phyloP scores from a whole-genome alignment of 2,329 filamentous ascomycete species.

The Beauveria bassiana region DNA sequence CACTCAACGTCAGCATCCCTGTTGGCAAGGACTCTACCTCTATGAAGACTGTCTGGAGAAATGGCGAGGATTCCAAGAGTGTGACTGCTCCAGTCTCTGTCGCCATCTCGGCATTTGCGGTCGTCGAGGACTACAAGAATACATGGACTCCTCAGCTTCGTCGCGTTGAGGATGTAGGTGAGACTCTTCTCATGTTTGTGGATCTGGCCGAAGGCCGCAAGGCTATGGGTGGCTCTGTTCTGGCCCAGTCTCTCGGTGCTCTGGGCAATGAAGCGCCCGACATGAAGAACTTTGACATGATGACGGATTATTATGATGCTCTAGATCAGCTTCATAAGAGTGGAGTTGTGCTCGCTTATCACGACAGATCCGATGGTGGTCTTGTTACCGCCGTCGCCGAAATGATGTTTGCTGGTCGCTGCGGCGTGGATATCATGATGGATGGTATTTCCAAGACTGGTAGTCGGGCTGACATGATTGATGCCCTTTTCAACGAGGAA shows the following conservation, averaged over 20 bases:
- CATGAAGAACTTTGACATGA: constrained; percentile 69
- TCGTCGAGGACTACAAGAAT: constrained; percentile 71
- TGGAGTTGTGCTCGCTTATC: constrained; percentile 75
- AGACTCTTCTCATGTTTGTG: constrained; percentile 82
- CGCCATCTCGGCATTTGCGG: constrained; percentile 83
- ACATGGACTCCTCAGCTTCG: constrained; percentile 93
- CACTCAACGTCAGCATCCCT: constrained; percentile 86
- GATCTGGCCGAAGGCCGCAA: constrained; percentile 77
- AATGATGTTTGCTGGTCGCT: constrained; percentile 97
- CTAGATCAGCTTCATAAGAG: constrained; percentile 56
- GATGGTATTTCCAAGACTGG: constrained; percentile 62
- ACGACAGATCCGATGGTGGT: constrained; percentile 90
- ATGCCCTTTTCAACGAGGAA: constrained; percentile 90
- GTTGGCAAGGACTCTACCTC: constrained; percentile 98
- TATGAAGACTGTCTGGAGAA: constrained; percentile 96
- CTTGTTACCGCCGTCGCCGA: constrained; percentile 84
- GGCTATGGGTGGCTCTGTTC: constrained; percentile 80
- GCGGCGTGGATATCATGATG: constrained; percentile 76
- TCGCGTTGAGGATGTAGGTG: constrained; percentile 77
- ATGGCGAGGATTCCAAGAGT: constrained; percentile 62
- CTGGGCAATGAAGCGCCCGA: constrained; percentile 81
- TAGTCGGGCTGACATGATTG: constrained; percentile 56
- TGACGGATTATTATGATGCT: constrained; percentile 89
- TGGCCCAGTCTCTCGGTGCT: constrained; percentile 83
- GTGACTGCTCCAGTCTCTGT: constrained; percentile 89